Percentiles rank a stretch among this genome's conserved stretches.
Evolutionary conservation across 2,329 filamentous ascomycete species (phyloP).

Genomic region (Aspergillus pseudonomiae): DNA sequence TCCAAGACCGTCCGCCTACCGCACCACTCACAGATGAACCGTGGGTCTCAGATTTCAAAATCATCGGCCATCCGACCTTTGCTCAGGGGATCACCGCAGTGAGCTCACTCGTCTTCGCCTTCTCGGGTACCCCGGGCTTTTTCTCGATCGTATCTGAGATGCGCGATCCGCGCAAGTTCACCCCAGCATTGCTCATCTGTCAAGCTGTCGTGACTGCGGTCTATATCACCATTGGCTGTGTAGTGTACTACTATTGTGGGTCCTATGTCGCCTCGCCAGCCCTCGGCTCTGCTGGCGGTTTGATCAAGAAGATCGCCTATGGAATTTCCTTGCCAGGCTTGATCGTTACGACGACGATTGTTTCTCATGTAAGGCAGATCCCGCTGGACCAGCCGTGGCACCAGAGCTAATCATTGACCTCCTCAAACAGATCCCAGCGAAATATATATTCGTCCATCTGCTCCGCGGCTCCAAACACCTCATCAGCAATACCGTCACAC

Average conservation of each 20-base stretch:
- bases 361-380: constrained; percentile 16
- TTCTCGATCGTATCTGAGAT: constrained; percentile 42
- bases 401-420: neutral
- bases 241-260: constrained; percentile 51
- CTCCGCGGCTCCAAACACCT: constrained; percentile 29
- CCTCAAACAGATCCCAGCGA: constrained; percentile 7
- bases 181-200: constrained; percentile 30
- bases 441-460: constrained; percentile 26
- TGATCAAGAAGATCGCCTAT: constrained; percentile 48
- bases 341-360: constrained; percentile 23
- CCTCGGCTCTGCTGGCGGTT: constrained; percentile 46
- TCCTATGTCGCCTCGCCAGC: constrained; percentile 49
- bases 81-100: constrained; percentile 25
- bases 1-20: constrained; percentile 39
- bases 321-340: constrained; percentile 38
- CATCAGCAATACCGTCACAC: constrained; percentile 22
- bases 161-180: constrained; percentile 34
- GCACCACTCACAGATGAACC: constrained; percentile 27
- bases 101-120: constrained; percentile 27
- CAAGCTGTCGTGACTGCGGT: constrained; percentile 36
- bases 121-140: constrained; percentile 29
- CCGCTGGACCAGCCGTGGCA: neutral
- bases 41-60: constrained; percentile 32
- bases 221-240: constrained; percentile 36
- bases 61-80: constrained; percentile 23